Evolutionary conservation across 176 grass and related monocot species (phyloP), one percentile per base, ranked within the genome.

Genomic region (Oryza coarctata): DNA sequence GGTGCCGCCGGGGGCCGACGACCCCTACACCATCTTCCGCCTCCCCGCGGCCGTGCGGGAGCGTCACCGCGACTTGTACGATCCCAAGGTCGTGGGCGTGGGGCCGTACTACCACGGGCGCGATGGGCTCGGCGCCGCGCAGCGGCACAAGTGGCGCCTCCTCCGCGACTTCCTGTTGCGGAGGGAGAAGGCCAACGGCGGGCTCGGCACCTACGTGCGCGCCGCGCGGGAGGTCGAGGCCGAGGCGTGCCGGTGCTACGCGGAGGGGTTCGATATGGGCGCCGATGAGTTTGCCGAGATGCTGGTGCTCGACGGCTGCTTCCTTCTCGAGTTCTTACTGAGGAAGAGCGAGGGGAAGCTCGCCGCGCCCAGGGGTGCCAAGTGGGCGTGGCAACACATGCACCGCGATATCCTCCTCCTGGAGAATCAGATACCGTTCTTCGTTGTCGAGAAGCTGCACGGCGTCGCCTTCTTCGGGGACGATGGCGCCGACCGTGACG

Each of bases 301-400:
- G 84, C 69, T 90, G 63, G 89, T 87, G 40, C 76, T 90, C 10
- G 89, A 90, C 76, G 89, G 84, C 28, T 90, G 80, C 70, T 84
- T 90, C 80, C 70, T 90, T 3, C 84, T 90, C 40, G 84, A 90
- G 70, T 86, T 90, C 50, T 83, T 90, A 76, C 50, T 90, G 14
- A 39, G 27, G 33, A 90, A 87, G 55, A 3, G 80, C 64, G 89
- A 90, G 76, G 80, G 76, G 1, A 70, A 83, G 65, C 85, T 90
- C 22, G 89, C 76, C 0, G 75, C 85, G 35, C 88, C 88, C 5
- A 68, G 88, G 1, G 83, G 79, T n/a, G 68, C 83, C 65, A 86
- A 86, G 43, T 90, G 88, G 88, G 83, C 88, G 79, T 90, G 83
- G 88, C 79, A 74, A 30, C 83, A 90, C 79, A 90, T 90, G 88